These are phyloP conservation scores for Leptographium galeiforme DNA, from an alignment of 2,329 filamentous ascomycete species.

Conservation along the genomic window DNA sequence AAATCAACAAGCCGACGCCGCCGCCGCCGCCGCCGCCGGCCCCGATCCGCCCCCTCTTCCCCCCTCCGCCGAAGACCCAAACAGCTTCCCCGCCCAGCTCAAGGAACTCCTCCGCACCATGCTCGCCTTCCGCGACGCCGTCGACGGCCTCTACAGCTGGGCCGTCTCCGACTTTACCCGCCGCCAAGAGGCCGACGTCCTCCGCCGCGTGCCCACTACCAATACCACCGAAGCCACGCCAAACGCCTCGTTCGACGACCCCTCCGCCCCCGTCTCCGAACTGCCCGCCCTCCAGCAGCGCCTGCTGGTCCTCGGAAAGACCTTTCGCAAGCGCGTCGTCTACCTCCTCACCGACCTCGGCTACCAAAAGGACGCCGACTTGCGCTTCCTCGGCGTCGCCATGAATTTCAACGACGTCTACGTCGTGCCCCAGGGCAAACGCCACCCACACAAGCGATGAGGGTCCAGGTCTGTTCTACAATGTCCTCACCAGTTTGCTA, in stretches of 20 bases:
- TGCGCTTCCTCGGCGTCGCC: constrained; percentile 87
- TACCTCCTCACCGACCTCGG: constrained; percentile 78
- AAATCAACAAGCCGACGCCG: constrained; percentile 43
- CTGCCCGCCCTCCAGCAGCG: constrained; percentile 65
- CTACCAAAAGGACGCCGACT: constrained; percentile 87
- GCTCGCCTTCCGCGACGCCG: constrained; percentile 83
- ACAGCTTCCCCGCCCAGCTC: constrained; percentile 77
- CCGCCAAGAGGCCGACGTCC: constrained; percentile 64
- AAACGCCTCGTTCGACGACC: constrained; percentile 4
- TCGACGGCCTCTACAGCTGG: constrained; percentile 90
- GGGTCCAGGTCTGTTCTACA: too few relatives aligned
- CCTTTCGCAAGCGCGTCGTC: constrained; percentile 68
- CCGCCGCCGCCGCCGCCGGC: constrained; percentile 55
- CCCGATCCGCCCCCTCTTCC: constrained; percentile 18
- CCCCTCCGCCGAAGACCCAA: constrained; percentile 47
- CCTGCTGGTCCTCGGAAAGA: constrained; percentile 55
- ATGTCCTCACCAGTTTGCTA: too few relatives aligned
- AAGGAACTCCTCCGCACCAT: constrained; percentile 88
- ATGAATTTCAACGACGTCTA: constrained; percentile 99
- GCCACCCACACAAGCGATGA: constrained; percentile 6
- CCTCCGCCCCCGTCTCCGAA: constrained; percentile 46
- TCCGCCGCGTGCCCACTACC: constrained; percentile 54
- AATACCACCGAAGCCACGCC: too few relatives aligned
- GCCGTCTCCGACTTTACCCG: constrained; percentile 87
- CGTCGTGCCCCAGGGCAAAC: constrained; percentile 25